These are phyloP conservation scores for Penicillium griseofulvum DNA, from an alignment of 2,329 filamentous ascomycete genomes.

Conservation along the genomic window DNA sequence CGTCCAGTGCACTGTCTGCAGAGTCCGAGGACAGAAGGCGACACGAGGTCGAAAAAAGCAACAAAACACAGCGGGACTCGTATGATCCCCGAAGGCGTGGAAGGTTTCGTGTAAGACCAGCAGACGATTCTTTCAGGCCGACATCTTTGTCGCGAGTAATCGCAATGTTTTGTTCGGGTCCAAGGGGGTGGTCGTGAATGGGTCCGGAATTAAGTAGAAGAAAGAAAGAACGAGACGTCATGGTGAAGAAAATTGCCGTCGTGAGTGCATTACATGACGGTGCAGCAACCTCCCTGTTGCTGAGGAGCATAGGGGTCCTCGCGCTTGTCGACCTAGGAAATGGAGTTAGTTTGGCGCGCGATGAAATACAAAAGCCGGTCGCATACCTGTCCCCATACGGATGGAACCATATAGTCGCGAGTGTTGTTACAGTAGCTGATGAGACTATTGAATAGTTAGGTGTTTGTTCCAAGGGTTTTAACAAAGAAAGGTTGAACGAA, in stretches of 20 bases:
- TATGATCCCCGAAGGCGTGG: constrained; percentile 8
- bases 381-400: constrained; percentile 80
- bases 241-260: constrained; percentile 25
- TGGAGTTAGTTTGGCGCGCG: constrained; percentile 15
- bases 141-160: constrained; percentile 19
- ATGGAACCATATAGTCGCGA: constrained; percentile 98
- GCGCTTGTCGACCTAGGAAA: constrained; percentile 72
- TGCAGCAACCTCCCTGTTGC: constrained; percentile 88
- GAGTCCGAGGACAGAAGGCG: neutral
- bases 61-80: constrained; percentile 6
- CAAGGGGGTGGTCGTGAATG: constrained; percentile 15
- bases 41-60: neutral
- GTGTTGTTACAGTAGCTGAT: constrained; percentile 98
- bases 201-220: constrained; percentile 24
- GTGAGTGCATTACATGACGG: constrained; percentile 71
- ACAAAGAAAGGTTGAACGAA: constrained; percentile 46
- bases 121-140: constrained; percentile 21
- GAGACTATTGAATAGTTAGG: constrained; percentile 59
- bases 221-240: constrained; percentile 20
- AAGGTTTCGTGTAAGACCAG: constrained; percentile 23
- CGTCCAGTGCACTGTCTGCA: constrained; percentile 15
- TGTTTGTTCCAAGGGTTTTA: neutral
- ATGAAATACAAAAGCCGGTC: constrained; percentile 9
- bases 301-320: constrained; percentile 98
- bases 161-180: constrained; percentile 12